Conservation (phyloP, 495 filamentous ascomycete genomes). For the Xylaria cubensis region DNA sequence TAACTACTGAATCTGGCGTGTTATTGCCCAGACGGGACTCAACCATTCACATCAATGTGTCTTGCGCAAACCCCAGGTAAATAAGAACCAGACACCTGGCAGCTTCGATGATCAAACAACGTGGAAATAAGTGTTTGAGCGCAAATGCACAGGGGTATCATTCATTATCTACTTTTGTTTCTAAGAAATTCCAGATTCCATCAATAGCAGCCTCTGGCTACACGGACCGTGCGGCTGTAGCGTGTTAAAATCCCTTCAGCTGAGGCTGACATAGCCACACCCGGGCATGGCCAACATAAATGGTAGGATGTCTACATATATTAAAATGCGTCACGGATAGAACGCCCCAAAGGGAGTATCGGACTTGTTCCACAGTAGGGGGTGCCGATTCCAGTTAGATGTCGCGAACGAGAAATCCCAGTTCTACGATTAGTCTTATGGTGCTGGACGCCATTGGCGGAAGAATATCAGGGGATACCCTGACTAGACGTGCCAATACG, state of each 20-base stretch:
- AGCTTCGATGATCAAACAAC: not conserved
- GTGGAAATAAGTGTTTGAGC: not conserved
- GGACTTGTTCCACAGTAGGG: not conserved
- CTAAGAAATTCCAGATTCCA: not conserved
- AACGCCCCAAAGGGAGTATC: not conserved
- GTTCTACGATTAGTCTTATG: not conserved
- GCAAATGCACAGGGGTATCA: slow-evolving; percentile 16
- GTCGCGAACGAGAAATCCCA: not conserved
- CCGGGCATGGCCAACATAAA: not conserved
- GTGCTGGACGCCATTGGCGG: slow-evolving; percentile 2
- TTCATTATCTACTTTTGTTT: slow-evolving; percentile 17
- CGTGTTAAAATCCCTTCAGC: not conserved
- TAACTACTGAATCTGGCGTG: not conserved
- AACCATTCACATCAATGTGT: not conserved
- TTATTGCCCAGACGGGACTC: not conserved
- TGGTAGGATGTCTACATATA: not conserved
- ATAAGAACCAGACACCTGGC: not conserved
- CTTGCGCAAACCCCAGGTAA: not conserved
- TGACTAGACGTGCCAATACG: not conserved
- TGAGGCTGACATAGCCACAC: not conserved
- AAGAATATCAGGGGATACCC: not conserved
- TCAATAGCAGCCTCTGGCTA: not conserved
- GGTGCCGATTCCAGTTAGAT: not conserved
- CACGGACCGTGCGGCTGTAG: not conserved
- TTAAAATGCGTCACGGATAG: not conserved